These are phyloP conservation scores for Papilionanthe hybrid DNA, from an alignment of 116 monocot species.

Conservation along the genomic window DNA sequence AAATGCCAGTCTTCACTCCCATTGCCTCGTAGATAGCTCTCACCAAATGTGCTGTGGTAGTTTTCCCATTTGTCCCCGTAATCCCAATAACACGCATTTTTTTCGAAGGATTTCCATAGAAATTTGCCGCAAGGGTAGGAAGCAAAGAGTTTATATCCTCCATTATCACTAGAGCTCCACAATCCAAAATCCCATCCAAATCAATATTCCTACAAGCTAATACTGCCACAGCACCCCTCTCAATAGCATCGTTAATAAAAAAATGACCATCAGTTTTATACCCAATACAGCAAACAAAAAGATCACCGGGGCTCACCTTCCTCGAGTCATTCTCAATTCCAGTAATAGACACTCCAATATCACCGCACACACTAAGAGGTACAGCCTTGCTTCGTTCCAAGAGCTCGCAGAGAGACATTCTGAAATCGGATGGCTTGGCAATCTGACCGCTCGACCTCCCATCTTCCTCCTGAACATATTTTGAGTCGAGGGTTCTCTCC, in stretches of 20 bases:
- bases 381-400: constrained; percentile 10
- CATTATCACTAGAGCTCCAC: constrained; percentile 3
- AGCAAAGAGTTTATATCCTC: constrained; percentile 14
- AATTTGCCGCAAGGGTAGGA: constrained; percentile 15
- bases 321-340: constrained; percentile 23
- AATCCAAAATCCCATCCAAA: constrained; percentile 6
- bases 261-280: constrained; percentile 17
- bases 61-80: constrained; percentile 33
- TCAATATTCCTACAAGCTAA: constrained; percentile 8
- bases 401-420: constrained; percentile 11
- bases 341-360: constrained; percentile 4
- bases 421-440: neutral
- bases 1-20: constrained; percentile 20
- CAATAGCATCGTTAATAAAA: constrained; percentile 13
- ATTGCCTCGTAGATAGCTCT: constrained; percentile 8
- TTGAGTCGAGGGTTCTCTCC: neutral
- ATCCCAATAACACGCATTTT: constrained; percentile 15
- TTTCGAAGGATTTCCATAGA: constrained; percentile 20
- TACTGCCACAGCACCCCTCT: constrained; percentile 17
- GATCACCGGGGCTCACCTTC: constrained; percentile 15
- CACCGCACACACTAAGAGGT: neutral
- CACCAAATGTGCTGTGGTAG: constrained; percentile 21
- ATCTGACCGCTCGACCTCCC: neutral
- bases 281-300: constrained; percentile 21
- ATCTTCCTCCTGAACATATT: too few relatives aligned